Evolutionary conservation across 352 stramenopile genomes (phyloP), one percentile per base, ranked within the genome.

Genomic region (Phytopythium oedochilum): DNA sequence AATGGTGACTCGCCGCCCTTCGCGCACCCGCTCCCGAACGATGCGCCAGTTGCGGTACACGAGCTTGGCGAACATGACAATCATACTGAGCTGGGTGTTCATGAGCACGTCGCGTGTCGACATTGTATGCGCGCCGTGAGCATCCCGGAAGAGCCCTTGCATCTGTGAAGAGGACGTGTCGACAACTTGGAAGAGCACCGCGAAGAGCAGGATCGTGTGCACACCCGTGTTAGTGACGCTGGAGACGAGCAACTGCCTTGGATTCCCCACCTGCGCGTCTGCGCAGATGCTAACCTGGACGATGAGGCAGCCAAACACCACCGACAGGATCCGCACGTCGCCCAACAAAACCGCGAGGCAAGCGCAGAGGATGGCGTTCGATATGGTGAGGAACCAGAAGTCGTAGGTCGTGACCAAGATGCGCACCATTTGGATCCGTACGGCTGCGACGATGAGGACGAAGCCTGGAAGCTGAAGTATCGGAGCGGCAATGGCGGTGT

Each of bases 361-460:
- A 3, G 55, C 14, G 1, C 52, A 46, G 28, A 71, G 71, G 25
- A 69, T 45, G 25, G 68, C n/a, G 36, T 75, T 75, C 35, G 56
- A 58, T 14, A 66, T 36, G 11, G 63, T 68, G 51, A 72, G 61
- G 36, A 68, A 65, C 60, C 64, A 70, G 20, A 72, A 75, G 38
- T 72, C 63, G 39, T 72, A 72, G 5, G 67, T 68, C 14, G 29
- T n/a, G 26, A 70, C 45, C 18, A 72, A 57, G 18, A 75, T 25
- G 0, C 38, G 47, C 22, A 66, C 7, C 57, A 75, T 71, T 31
- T 72, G 56, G 15, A 64, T 53, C 20, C 60, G 63, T 23, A 71
- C 46, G 8, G 63, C 58, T 2, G 45, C 46, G 15, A 61, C 25
- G 18, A 71, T 64, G 26, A 68, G 61, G 42, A 65, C 25, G 28